A percentile compares a stretch with the other conserved stretches of the same genome.
These are phyloP conservation scores for Aphanomyces cochlioides DNA, from an alignment of 352 stramenopile species.

Conservation along the genomic window DNA sequence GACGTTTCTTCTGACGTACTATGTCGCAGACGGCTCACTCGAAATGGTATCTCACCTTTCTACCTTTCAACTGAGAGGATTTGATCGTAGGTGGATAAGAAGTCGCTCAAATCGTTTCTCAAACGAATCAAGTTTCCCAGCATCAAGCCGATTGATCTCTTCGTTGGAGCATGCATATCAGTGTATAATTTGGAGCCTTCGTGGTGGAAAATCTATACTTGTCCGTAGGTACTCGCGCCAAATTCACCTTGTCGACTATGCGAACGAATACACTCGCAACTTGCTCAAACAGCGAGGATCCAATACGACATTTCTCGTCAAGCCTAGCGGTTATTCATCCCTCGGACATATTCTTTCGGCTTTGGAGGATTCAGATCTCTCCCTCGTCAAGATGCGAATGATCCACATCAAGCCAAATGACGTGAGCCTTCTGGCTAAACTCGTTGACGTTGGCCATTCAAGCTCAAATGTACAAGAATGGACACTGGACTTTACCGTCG, in stretches of 20 bases:
- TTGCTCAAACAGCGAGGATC: conserved; percentile 17
- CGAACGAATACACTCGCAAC: conserved; percentile 60
- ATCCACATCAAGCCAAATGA: conserved; percentile 17
- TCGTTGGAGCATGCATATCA: conserved; percentile 61
- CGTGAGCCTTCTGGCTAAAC: background rate
- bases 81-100: conserved; percentile 38
- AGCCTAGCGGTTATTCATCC: conserved; percentile 16
- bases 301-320: conserved; percentile 16
- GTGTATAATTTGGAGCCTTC: conserved; percentile 38
- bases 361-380: conserved; percentile 14
- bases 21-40: conserved; percentile 56
- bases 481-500: conserved; percentile 26
- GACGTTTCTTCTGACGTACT: conserved; percentile 69
- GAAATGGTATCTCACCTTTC: conserved; percentile 47
- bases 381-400: conserved; percentile 27
- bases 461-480: conserved; percentile 12
- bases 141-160: conserved; percentile 60
- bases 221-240: conserved; percentile 65
- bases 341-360: conserved; percentile 20
- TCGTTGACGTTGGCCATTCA: background rate
- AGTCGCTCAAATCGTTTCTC: conserved; percentile 63
- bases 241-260: conserved; percentile 58
- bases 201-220: background rate
- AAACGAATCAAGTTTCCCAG: conserved; percentile 74
- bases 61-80: background rate